Evolutionary conservation across 768 basidiomycete genomes (phyloP), one percentile per base, ranked within the genome.

Genomic region (Rhizopogon roseolus): DNA sequence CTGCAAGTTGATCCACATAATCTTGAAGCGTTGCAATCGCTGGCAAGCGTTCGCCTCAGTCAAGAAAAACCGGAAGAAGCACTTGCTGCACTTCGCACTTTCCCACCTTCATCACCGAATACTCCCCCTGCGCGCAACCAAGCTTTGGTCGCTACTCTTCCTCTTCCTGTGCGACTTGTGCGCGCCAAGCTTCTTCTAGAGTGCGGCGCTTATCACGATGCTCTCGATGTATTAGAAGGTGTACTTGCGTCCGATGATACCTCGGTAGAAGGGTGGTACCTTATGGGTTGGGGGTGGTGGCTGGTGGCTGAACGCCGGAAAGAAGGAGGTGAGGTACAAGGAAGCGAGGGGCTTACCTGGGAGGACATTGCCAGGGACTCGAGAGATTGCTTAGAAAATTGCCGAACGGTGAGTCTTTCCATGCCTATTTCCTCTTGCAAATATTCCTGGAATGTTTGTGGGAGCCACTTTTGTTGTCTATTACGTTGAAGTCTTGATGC

Each of bases 211-310:
- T 89, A 82, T 64, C 73, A 84, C 0, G 82, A 85, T 25, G 93
- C 93, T 1, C 70, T 95, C 5, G 68, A 85, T 10, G 83, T 94
- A 13, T 70, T 96, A 27, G 82, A 90, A 41, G 89, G 87, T 11
- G 77, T 94, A 9, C 84, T 94, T 70, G 80, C 86, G 9, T 70
- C 84, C 0, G 92, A 95, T 66, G 90, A 93, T 59, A 80, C 90
- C 63, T 87, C 91, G 50, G 85, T 93, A 11, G 93, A 95, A 61
- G 93, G 86, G 1, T 95, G 93, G 86, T 96, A 96, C 64, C 81
- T 96, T 28, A 93, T 95, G 69, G 93, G 93, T 50, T 97, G 93
- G 93, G 88, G 89, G 58, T 93, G 90, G 76, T 92, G 84, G 73
- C 72, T 95, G 43, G 84, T 90, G 81, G 80, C 84, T 0, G 86